phyloP scores from a whole-genome alignment of 306 rosid genomes.

The Mimosa pudica region DNA sequence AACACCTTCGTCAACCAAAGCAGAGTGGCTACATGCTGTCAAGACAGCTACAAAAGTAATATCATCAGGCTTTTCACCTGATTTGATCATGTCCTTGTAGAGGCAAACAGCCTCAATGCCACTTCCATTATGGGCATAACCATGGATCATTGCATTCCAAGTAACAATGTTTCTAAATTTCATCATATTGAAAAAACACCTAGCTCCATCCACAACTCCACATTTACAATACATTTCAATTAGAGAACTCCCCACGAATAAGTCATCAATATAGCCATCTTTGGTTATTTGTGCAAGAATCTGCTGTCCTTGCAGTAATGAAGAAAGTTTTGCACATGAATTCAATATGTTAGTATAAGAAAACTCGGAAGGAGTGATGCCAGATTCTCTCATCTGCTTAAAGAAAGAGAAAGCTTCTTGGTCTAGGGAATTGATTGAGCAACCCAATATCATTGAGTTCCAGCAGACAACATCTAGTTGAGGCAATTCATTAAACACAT shows the following conservation, averaged over 20 bases:
- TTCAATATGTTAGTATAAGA: slow-evolving; percentile 63
- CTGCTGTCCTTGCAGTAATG: slow-evolving; percentile 66
- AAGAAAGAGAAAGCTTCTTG: slow-evolving; percentile 62
- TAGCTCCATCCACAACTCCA: slow-evolving; percentile 60
- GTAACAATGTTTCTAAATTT: slow-evolving; percentile 58
- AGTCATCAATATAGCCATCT: slow-evolving; percentile 58
- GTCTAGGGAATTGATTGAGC: slow-evolving; percentile 64
- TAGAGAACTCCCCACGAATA: slow-evolving; percentile 75
- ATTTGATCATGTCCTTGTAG: slow-evolving; percentile 60
- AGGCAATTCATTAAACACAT: slow-evolving; percentile 52
- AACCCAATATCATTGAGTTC: slow-evolving; percentile 77
- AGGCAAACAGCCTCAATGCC: slow-evolving; percentile 67
- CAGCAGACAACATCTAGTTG: slow-evolving; percentile 72
- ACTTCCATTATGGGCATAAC: slow-evolving; percentile 76
- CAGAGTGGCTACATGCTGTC: slow-evolving; percentile 83
- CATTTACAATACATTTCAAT: slow-evolving; percentile 78
- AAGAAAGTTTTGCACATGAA: slow-evolving; percentile 73
- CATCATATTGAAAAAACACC: slow-evolving; percentile 54
- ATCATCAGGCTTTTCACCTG: slow-evolving; percentile 60
- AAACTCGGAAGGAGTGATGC: slow-evolving; percentile 58
- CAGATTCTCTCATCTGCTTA: slow-evolving; percentile 53
- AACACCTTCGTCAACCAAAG: slow-evolving; percentile 69
- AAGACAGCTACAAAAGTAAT: slow-evolving; percentile 66
- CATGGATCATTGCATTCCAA: slow-evolving; percentile 86
- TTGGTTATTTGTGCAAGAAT: slow-evolving; percentile 65